Evolutionary conservation across 2,329 filamentous ascomycete genomes (phyloP), one percentile per base, ranked within the genome.

Genomic region (Penicillium sp.): DNA sequence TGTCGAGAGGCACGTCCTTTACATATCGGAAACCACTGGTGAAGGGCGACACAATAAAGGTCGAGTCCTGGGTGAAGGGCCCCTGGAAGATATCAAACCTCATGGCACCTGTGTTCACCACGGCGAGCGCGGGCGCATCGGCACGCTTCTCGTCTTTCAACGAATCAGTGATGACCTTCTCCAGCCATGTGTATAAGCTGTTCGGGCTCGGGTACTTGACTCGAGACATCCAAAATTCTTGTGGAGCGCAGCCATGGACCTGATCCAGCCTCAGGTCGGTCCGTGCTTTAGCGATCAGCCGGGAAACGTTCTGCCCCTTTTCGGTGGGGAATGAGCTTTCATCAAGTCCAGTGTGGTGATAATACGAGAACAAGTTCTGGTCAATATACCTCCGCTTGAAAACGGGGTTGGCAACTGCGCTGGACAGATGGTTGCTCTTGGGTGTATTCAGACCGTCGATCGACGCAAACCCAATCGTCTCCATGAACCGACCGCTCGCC

Each of bases 31-130:
- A 89, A 1, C 83, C 84, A 72, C 88, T 96, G 2, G 85, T 86
- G 70, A 99, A 99, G 0, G 94, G 94, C 8, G 90, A 95, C 27
- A 97, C 82, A 38, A 93, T 87, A 69, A 86, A 97, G 0, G 89
- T 91, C 4, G 87, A 88, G 70, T 99, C 94, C 38, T 86, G 85
- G 0, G 94, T 97, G 68, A 97, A 97, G 0, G 87, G 80, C 0
- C 94, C 94, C 71, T 93, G 86, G 80, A 97, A 96, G 57, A 99
- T 90, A 71, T 99, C 94, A 72, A 97, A 99, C 43, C 94, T 89
- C 61, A 99, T 86, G 3, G 90, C 90, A 24, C 94, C 94, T 0
- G 91, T 96, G 74, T 99, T 99, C 52, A 90, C 81, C 47, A 97
- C 84, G 29, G 88, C 86, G 10, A 97, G 76, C 3, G 68, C 64